Base-by-base conservation (phyloP, 2,329 filamentous ascomycete genomes). In the Lachnellula cervina region DNA sequence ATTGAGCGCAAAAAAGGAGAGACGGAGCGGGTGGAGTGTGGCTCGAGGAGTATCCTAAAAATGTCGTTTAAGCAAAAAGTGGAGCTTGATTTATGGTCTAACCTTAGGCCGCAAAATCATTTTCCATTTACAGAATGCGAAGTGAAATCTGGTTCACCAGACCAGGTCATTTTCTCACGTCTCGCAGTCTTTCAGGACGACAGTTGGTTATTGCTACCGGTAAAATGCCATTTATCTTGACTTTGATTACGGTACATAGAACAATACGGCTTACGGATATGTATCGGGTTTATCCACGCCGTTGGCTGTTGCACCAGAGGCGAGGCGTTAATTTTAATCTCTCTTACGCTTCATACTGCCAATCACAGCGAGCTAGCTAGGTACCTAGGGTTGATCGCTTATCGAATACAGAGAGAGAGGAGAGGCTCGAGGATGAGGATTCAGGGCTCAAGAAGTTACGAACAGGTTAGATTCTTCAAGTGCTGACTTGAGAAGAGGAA, bases 271-370 rank as follows among this genome's bases (percentile, higher is more conserved):
- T 44, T 17, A 21, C 11, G 17, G 8, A n/a, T 21, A 7, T 21
- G 21, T 13, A 9, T 44, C 9, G 28, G 28, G 28, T 44, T 44
- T 44, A 44, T 44, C n/a, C 42, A 17, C 5, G 19, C 42, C 19
- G n/a, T 17, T 44, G 42, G 42, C 42, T 17, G 11, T 23, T 44
- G n/a, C 19, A 17, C n/a, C 1, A 11, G 8, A 11, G 28, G 28
- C 8, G 28, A 25, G 53, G 56, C 45, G 58, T 47, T 55, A 51
- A 57, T 55, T 51, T 56, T 44, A 57, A 58, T 56, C 44, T 54
- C 55, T 32, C 28, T 11, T 9, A 5, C 4, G 28, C 28, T 11
- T 48, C n/a, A 17, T 13, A 34, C 37, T 40, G 32, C 52, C 58
- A 54, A 54, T 44, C 51, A 57, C 44, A 8, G 32, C 45, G 32